Evolutionary conservation across 768 basidiomycete genomes (phyloP), one percentile per base, ranked within the genome.

Genomic region (Russula foetens): DNA sequence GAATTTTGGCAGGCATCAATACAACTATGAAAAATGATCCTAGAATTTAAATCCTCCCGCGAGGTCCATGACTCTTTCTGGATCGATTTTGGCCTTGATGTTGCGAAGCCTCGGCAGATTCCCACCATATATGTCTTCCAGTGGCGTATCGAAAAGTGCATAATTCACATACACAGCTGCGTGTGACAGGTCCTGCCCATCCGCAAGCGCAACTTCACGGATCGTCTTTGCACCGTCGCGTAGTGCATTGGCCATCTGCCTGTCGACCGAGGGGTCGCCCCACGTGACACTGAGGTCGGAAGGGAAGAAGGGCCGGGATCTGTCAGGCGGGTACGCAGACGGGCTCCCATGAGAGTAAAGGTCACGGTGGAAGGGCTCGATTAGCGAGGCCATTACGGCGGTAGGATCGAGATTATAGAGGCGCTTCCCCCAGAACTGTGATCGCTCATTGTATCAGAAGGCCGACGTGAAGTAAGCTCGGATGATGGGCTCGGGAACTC

Each of bases 211-310:
- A 7, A 33, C 63, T 9, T 44, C 56, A 5, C 19, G 24, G 17
- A 62, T 11, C 7, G 45, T 8, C 4, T 26, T 28, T 6, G 56
- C 26, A 17, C 17, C 28, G 1, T 49, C 58, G 19, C 69, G 69
- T 17, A 75, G 69, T 7, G 79, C 77, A 23, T 72, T 45, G 21
- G 76, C 69, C 52, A 84, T 75, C 35, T 65, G 58, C 9, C 67
- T 69, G 63, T 84, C 84, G 2, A 69, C 68, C 6, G 69, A 41
- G 17, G 74, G 31, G 7, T 57, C 52, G 5, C 23, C 15, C 21
- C 46, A 63, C 15, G 35, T 4, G 45, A 47, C 0, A 4, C 7
- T 2, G n/a, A 51, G 2, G 33, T 7, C 26, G 19, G 58, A 38
- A 19, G 58, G 62, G 31, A 63, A 54, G 46, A 63, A 6, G 8